Base-by-base conservation (phyloP, 768 basidiomycete species). In the Sporobolomyces roseus region DNA sequence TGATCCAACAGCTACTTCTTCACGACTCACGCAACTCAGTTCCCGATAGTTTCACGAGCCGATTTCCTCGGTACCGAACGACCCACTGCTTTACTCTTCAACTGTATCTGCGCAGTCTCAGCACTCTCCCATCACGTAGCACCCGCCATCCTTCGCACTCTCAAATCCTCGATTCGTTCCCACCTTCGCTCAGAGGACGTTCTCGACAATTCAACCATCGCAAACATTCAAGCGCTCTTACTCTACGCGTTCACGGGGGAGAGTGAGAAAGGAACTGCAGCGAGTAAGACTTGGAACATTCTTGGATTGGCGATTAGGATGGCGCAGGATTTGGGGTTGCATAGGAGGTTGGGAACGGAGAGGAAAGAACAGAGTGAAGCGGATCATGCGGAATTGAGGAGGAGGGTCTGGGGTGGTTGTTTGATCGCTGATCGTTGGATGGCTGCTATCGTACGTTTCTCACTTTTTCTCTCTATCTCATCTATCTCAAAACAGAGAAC, bases 281-380 rank as follows among this genome's bases (percentile, higher is more conserved):
- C 64, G 32, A 66, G 51, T 38, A 73, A 70, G 41, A 73, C 72
- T 30, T 77, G 68, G 67, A 60, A 63, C 56, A 36, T 74, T 65
- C 59, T 60, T 21, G 64, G 51, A 19, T 70, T 33, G 71, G 92
- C 75, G 48, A 67, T 75, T 30, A 54, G 75, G 27, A 75, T 75
- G 93, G 96, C 94, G 6, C 96, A 99, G 81, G 94, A 98, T 77
- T 83, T 99, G 33, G 96, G 96, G 4, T 80, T 99, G 58, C 94
- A 98, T 78, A 85, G 96, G 30, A 90, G 93, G 51, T 74, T 78
- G 9, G 68, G 76, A 2, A 87, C 88, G 1, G 86, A 88, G 49
- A 89, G 86, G 74, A 87, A 88, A 77, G 84, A 87, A 63, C 66
- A 68, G 65, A 77, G 60, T 50, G 78, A 77, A 61, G 73, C 77